Conservation (phyloP, 1,284 basidiomycete genomes). For the Coriolopsis trogii region DNA sequence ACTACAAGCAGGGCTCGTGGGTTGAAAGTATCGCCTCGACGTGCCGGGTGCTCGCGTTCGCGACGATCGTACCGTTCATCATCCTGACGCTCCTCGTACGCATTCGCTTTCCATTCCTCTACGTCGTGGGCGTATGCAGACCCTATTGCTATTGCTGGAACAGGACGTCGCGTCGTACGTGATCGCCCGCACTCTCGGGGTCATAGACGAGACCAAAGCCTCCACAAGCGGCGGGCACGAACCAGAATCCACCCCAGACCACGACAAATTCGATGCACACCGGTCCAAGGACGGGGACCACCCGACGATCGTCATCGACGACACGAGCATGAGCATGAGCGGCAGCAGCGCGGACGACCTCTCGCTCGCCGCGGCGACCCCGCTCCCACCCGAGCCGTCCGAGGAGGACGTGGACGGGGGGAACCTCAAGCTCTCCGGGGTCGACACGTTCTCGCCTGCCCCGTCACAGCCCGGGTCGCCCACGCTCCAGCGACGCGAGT, state of each 20-base stretch:
- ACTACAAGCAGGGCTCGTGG: constrained; percentile 65
- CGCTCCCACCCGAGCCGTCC: constrained; percentile 33
- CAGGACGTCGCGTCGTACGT: constrained; percentile 82
- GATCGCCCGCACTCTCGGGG: constrained; percentile 79
- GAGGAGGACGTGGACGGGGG: constrained; percentile 49
- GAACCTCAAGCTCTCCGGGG: constrained; percentile 61
- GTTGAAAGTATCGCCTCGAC: constrained; percentile 65
- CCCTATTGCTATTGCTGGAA: not conserved
- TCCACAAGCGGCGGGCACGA: constrained; percentile 55
- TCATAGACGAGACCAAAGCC: constrained; percentile 70
- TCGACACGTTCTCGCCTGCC: constrained; percentile 71
- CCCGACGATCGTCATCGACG: constrained; percentile 30
- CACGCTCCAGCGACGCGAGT: constrained; percentile 41
- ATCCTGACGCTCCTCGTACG: constrained; percentile 65
- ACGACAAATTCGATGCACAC: too few relatives aligned
- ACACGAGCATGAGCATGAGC: constrained; percentile 30
- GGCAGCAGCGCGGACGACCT: constrained; percentile 4
- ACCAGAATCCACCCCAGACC: too few relatives aligned
- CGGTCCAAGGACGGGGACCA: constrained; percentile 11
- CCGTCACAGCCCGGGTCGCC: constrained; percentile 68
- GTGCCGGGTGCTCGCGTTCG: constrained; percentile 65
- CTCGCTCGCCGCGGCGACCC: constrained; percentile 14
- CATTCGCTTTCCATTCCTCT: not conserved
- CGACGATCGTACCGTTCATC: constrained; percentile 64
- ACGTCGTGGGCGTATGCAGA: not conserved